These are phyloP conservation scores for Puccinia polysora DNA, from an alignment of 1,284 basidiomycete genomes.

Conservation along the genomic window DNA sequence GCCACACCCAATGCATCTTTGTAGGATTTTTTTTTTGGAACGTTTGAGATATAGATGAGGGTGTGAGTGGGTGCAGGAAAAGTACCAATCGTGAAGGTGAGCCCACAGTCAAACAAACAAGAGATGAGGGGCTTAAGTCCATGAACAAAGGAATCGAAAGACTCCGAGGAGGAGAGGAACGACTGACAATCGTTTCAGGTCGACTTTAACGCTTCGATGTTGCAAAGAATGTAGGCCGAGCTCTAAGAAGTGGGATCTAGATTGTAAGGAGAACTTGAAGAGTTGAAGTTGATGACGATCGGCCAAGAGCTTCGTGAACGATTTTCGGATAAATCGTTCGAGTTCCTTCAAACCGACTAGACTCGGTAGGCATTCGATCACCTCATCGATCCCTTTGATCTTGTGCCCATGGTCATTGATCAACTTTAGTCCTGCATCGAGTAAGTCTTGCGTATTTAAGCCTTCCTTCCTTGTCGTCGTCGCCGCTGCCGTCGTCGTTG, in stretches of 20 bases:
- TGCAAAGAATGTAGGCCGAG: slow-evolving; percentile 69
- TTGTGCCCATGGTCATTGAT: slow-evolving; percentile 76
- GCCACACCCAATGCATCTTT: slow-evolving; percentile 88
- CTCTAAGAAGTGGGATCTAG: slow-evolving; percentile 68
- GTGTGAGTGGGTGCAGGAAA: too few species aligned
- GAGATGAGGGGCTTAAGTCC: not conserved
- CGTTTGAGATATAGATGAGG: too few species aligned
- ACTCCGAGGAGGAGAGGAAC: not conserved
- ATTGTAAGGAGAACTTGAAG: slow-evolving; percentile 64
- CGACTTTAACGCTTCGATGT: slow-evolving; percentile 76
- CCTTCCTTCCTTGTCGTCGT: not conserved
- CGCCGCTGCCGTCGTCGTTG: too few species aligned
- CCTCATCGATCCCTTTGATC: slow-evolving; percentile 67
- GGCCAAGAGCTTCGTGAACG: slow-evolving; percentile 60
- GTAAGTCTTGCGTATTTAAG: not conserved
- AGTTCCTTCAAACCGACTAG: slow-evolving; percentile 76
- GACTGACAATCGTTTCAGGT: slow-evolving; percentile 78
- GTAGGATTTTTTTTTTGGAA: too few species aligned
- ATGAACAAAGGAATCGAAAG: slow-evolving; percentile 12
- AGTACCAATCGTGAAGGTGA: slow-evolving; percentile 18
- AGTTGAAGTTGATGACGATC: slow-evolving; percentile 65
- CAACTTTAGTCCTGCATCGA: slow-evolving; percentile 66
- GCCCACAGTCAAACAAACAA: not conserved
- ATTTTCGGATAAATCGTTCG: slow-evolving; percentile 70
- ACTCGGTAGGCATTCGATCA: slow-evolving; percentile 79